phyloP scores from a whole-genome alignment of 176 grass and related monocot genomes.

The Lolium perenne region DNA sequence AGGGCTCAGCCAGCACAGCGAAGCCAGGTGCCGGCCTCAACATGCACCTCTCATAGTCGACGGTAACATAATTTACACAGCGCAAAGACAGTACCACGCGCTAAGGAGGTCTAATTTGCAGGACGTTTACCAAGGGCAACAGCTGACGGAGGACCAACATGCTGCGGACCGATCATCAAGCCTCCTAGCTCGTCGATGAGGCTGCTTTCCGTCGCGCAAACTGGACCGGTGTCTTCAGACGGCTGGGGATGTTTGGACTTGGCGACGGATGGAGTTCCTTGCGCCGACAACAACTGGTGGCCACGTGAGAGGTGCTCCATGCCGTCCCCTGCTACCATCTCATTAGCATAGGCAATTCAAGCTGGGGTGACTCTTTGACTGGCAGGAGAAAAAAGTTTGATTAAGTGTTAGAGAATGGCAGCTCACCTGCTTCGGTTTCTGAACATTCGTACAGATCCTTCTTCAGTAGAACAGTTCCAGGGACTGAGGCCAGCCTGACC shows the following conservation, averaged over 20 bases:
- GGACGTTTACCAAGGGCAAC: neutral
- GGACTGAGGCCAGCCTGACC: slow-evolving; percentile 60
- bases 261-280: neutral
- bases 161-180: neutral
- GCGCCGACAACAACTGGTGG: neutral
- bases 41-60: neutral
- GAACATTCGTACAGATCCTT: slow-evolving; percentile 51
- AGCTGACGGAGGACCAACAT: neutral
- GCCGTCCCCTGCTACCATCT: neutral
- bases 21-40: neutral
- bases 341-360: neutral
- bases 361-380: slow-evolving; percentile 21
- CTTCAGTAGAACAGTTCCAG: slow-evolving; percentile 74
- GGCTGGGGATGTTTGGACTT: neutral
- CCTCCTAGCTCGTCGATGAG: slow-evolving; percentile 4
- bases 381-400: slow-evolving; percentile 35
- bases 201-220: neutral
- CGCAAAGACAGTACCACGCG: neutral
- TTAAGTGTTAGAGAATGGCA: slow-evolving; percentile 32
- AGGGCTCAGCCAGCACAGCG: neutral
- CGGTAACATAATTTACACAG: neutral
- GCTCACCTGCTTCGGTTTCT: slow-evolving; percentile 45
- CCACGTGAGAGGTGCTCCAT: neutral
- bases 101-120: neutral
- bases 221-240: neutral